Conservation (phyloP, 441 rosid genomes). For the Melastoma candidum region DNA sequence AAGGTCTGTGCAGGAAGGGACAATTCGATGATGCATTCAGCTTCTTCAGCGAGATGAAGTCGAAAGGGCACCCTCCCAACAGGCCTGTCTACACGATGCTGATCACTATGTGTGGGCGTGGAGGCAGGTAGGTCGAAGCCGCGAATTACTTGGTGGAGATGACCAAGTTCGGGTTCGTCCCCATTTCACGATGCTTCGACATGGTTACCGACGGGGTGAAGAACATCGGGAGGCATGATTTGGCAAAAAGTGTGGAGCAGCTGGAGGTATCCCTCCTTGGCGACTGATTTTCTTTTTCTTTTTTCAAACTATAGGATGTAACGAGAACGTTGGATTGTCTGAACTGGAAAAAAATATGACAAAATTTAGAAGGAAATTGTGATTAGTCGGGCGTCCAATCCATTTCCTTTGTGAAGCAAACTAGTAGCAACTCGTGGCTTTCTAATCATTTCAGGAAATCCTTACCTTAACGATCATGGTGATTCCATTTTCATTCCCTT, state of each 20-base stretch:
- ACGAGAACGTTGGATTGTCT: too few species aligned
- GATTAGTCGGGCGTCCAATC: too few species aligned
- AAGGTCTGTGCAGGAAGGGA: conserved; percentile 64
- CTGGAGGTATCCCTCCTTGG: conserved; percentile 55
- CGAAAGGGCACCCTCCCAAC: conserved; percentile 75
- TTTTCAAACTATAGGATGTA: too few species aligned
- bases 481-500: background rate
- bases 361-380: conserved; percentile 21
- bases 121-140: conserved; percentile 71
- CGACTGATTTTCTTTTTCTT: too few species aligned
- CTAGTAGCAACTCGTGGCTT: conserved; percentile 15
- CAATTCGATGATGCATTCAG: conserved; percentile 80
- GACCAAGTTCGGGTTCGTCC: conserved; percentile 77
- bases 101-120: conserved; percentile 84
- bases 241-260: conserved; percentile 68
- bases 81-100: conserved; percentile 86
- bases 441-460: too few species aligned
- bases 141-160: conserved; percentile 79
- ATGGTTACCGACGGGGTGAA: conserved; percentile 83
- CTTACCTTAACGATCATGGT: background rate
- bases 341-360: conserved; percentile 34
- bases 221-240: conserved; percentile 80
- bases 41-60: conserved; percentile 80
- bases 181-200: conserved; percentile 82
- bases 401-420: conserved; percentile 16